A percentile compares a stretch with the other conserved stretches of the same genome.
Conservation (phyloP, 108 stramenopile genomes). For the Cyclotella baltica region DNA sequence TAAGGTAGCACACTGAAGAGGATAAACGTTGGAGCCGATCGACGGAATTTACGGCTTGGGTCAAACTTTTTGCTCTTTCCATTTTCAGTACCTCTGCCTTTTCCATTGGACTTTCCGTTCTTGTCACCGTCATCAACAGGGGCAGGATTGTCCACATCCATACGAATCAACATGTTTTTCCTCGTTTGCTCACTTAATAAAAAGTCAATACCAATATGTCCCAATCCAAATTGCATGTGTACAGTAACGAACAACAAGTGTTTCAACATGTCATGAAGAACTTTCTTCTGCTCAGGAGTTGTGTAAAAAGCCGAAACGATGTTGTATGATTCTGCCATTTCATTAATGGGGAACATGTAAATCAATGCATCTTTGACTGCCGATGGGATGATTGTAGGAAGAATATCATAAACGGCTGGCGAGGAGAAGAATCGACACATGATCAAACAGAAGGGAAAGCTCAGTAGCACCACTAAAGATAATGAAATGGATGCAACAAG, state of each 20-base stretch:
- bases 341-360: conserved; percentile 73
- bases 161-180: conserved; percentile 79
- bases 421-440: conserved; percentile 34
- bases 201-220: conserved; percentile 87
- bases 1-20: conserved; percentile 82
- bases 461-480: background rate
- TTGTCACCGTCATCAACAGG: background rate
- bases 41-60: conserved; percentile 68
- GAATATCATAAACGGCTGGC: conserved; percentile 12
- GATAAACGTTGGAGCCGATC: conserved; percentile 81
- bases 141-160: conserved; percentile 64
- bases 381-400: background rate
- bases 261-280: conserved; percentile 62
- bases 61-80: conserved; percentile 37
- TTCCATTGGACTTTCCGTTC: conserved; percentile 10
- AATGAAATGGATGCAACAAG: conserved; percentile 13
- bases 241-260: conserved; percentile 88
- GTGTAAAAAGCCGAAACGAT: conserved; percentile 62
- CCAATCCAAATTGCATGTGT: conserved; percentile 88
- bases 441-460: conserved; percentile 31
- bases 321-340: conserved; percentile 66
- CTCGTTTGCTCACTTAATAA: conserved; percentile 76
- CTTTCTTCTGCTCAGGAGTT: conserved; percentile 36
- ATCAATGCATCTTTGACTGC: conserved; percentile 25
- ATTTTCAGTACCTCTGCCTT: conserved; percentile 31